Conservation (phyloP, 306 rosid species). For the Rubus parviflorus region DNA sequence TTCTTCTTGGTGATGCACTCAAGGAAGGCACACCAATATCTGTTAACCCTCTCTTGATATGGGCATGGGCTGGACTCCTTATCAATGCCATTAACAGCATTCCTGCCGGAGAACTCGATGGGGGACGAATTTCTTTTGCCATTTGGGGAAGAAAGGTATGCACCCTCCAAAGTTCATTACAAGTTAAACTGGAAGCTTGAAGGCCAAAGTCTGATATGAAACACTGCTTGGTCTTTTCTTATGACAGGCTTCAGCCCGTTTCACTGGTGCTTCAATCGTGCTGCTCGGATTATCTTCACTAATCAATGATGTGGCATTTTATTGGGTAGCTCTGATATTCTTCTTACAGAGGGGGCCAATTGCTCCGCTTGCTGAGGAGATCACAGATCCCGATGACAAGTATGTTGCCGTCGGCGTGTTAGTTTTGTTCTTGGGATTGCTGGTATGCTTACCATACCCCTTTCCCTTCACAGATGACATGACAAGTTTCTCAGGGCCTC, state of each 20-base stretch:
- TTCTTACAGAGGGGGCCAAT: constrained; percentile 95
- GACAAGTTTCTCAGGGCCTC: constrained; percentile 36
- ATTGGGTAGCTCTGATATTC: constrained; percentile 91
- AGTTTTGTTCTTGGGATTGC: constrained; percentile 84
- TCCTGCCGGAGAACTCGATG: constrained; percentile 98
- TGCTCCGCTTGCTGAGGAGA: constrained; percentile 91
- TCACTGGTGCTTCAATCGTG: constrained; percentile 70
- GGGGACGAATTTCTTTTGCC: constrained; percentile 87
- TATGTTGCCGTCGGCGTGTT: constrained; percentile 72
- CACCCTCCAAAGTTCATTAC: constrained; percentile 16
- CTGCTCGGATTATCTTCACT: constrained; percentile 78
- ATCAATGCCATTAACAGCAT: constrained; percentile 97
- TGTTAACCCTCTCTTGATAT: constrained; percentile 84
- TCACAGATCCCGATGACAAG: constrained; percentile 76
- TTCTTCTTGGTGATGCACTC: constrained; percentile 75
- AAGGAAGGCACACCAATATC: constrained; percentile 91
- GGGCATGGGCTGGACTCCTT: constrained; percentile 99
- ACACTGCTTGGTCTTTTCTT: constrained; percentile 7
- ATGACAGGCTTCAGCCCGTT: constrained; percentile 75
- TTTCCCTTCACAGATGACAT: constrained; percentile 78
- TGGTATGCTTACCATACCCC: constrained; percentile 94
- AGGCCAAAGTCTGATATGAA: not conserved
- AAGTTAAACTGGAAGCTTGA: constrained; percentile 12
- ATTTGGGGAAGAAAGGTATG: constrained; percentile 98
- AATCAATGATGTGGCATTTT: constrained; percentile 87